Evolutionary conservation across 495 filamentous ascomycete species (phyloP), one percentile per base, ranked within the genome.

Genomic region (Trichoderma orchidacearum): DNA sequence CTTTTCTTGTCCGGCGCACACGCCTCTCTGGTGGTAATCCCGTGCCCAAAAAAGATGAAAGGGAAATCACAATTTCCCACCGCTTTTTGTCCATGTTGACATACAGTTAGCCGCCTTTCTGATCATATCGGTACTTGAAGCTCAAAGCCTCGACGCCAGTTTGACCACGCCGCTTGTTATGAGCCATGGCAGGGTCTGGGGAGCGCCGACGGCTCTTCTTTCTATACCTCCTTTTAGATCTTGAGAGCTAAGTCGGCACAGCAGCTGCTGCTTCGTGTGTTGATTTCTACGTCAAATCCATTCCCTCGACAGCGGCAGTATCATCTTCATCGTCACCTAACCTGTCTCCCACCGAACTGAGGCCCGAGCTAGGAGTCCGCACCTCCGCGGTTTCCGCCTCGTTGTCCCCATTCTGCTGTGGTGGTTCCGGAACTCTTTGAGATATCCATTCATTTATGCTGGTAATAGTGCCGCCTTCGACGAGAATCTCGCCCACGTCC

Each of bases 391-490:
- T 17, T 25, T 12, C 21, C 11, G 41, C 21, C 18, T 48, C n/a
- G n/a, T n/a, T n/a, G 9, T 48, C 41, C 15, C 41, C 41, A 23
- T 48, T 27, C 21, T 48, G 18, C 8, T 48, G 11, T 21, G 41
- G 41, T 48, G 18, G 15, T 28, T 48, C 41, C 18, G 41, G 41
- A 3, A 23, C 41, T 65, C 34, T 70, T 65, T 55, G 30, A 21
- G 30, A 38, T 34, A 51, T 55, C 89, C 89, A 95, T 51, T 84
- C 82, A 3, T 74, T 70, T 28, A 94, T 75, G 61, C 76, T 86
- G 30, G 78, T 81, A 18, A 74, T 77, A 15, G 77, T 69, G 29
- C 86, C 85, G 29, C 89, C 89, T 61, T 93, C 89, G 31, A 92
- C 80, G 45, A 75, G 68, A 23, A 91, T 64, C 2, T 80, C 76